Evolutionary conservation across 2,329 filamentous ascomycete genomes (phyloP).

Genomic region (Cytospora piceicola): DNA sequence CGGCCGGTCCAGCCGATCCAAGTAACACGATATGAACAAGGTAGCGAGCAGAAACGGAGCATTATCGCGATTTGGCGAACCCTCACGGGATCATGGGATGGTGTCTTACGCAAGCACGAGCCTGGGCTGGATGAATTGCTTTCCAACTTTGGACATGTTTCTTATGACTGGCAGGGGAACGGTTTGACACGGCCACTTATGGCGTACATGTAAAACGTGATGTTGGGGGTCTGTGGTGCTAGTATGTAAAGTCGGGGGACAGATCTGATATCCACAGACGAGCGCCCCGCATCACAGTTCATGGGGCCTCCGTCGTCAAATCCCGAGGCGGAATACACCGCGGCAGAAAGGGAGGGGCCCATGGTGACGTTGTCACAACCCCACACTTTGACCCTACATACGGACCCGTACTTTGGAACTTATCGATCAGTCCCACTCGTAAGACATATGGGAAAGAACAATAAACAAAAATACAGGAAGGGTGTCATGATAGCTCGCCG

Average conservation of each 20-base stretch:
- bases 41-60: background rate
- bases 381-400: slow-evolving; percentile 3
- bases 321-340: slow-evolving; percentile 20
- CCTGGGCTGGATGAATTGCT: no score
- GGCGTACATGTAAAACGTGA: no score
- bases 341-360: slow-evolving; percentile 13
- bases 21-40: background rate
- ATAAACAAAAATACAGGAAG: background rate
- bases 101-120: no score
- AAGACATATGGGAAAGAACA: background rate
- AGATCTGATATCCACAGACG: background rate
- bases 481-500: background rate
- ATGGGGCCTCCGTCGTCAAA: slow-evolving; percentile 1
- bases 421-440: no score
- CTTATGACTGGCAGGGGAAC: no score
- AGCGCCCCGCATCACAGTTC: slow-evolving; percentile 27
- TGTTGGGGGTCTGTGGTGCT: no score
- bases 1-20: background rate
- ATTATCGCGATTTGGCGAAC: background rate
- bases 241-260: background rate
- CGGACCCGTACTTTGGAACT: background rate
- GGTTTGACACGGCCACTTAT: no score
- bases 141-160: no score
- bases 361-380: slow-evolving; percentile 12
- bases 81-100: background rate